Evolutionary conservation across 176 grass and related monocot genomes (phyloP).

Genomic region (Aegilops speltoides): DNA sequence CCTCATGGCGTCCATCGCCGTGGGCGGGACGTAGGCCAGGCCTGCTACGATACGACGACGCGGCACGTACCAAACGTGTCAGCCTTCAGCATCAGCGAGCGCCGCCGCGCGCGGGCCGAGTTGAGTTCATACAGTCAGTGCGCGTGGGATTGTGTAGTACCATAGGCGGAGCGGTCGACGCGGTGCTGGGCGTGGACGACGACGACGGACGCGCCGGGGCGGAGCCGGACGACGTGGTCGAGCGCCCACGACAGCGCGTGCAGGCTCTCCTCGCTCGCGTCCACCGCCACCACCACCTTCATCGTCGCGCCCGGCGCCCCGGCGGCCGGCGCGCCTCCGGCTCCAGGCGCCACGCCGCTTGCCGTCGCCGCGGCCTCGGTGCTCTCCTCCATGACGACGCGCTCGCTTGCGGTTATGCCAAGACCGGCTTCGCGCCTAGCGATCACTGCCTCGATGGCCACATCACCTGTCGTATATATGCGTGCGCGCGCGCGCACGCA

Average conservation of each 20-base stretch:
- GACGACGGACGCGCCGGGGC: too few relatives aligned
- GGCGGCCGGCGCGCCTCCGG: background rate
- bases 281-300: conserved; percentile 69
- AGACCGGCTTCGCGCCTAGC: background rate
- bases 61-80: too few relatives aligned
- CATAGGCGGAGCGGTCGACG: conserved; percentile 20
- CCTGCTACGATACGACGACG: background rate
- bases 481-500: background rate
- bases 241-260: conserved; percentile 72
- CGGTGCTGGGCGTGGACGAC: too few relatives aligned
- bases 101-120: background rate
- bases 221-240: conserved; percentile 45
- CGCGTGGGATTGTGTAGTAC: too few relatives aligned
- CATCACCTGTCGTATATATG: background rate
- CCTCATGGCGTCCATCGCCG: conserved; percentile 43
- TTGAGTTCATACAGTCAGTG: too few relatives aligned
- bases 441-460: background rate
- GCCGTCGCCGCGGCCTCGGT: background rate
- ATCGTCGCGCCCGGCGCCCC: conserved; percentile 18
- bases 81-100: background rate
- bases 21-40: conserved; percentile 42
- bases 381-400: conserved; percentile 29
- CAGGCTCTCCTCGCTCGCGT: conserved; percentile 82
- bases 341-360: background rate
- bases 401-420: background rate